These are phyloP conservation scores for Peniophora sp. DNA, from an alignment of 1,284 basidiomycete species.

Conservation along the genomic window DNA sequence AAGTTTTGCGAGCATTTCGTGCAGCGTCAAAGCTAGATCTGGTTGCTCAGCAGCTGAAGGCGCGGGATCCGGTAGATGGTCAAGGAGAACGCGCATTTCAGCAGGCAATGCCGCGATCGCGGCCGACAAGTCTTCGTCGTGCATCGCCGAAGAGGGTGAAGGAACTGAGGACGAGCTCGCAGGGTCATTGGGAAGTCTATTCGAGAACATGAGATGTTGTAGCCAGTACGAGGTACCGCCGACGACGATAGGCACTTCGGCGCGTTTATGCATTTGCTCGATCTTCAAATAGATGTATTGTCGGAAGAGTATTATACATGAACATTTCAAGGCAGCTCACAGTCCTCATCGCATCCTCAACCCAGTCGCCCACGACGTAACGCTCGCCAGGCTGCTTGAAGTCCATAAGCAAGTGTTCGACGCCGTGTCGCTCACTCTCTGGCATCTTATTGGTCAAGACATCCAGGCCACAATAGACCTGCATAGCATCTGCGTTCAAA, in stretches of 20 bases:
- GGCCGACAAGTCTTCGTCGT: constrained; percentile 27
- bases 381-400: constrained; percentile 82
- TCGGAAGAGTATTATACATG: no score
- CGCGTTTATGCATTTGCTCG: constrained; percentile 51
- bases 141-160: constrained; percentile 12
- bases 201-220: constrained; percentile 84
- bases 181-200: constrained; percentile 38
- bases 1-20: constrained; percentile 61
- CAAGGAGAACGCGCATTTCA: constrained; percentile 42
- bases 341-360: constrained; percentile 62
- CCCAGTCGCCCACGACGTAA: constrained; percentile 84
- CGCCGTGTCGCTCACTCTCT: constrained; percentile 63
- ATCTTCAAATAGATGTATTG: constrained; percentile 41
- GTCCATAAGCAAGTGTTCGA: constrained; percentile 87
- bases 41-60: constrained; percentile 45
- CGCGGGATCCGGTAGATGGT: constrained; percentile 43
- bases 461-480: constrained; percentile 92
- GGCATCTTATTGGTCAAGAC: constrained; percentile 95
- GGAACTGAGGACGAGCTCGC: background rate
- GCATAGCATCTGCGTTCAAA: constrained; percentile 98
- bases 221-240: constrained; percentile 98
- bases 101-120: constrained; percentile 37
- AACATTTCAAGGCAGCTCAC: constrained; percentile 35
- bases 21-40: constrained; percentile 49
- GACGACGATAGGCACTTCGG: constrained; percentile 80